These are phyloP conservation scores for Westerdykella sp. DNA, from an alignment of 2,329 filamentous ascomycete genomes.

Conservation along the genomic window DNA sequence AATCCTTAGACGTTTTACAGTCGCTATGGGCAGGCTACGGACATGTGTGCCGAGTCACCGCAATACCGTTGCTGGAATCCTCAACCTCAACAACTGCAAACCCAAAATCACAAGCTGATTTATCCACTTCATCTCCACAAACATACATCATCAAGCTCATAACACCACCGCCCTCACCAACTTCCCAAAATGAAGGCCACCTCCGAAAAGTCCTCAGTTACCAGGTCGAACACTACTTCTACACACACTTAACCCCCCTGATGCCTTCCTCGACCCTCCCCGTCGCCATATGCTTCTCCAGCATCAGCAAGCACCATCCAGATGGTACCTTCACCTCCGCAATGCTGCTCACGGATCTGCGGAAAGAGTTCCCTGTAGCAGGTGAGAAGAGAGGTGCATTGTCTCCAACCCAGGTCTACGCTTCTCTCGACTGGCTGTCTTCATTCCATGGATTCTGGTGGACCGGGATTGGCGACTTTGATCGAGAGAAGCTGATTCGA, in stretches of 20 bases:
- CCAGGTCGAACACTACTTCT: constrained; percentile 62
- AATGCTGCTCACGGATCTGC: constrained; percentile 54
- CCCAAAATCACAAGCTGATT: constrained; percentile 7
- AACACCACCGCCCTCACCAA: constrained; percentile 41
- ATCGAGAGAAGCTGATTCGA: constrained; percentile 39
- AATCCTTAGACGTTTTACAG: constrained; percentile 31
- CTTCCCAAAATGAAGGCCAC: constrained; percentile 52
- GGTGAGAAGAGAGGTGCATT: constrained; percentile 50
- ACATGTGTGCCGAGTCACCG: constrained; percentile 51
- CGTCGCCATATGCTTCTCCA: constrained; percentile 47
- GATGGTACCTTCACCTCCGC: constrained; percentile 42
- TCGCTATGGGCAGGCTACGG: constrained; percentile 47
- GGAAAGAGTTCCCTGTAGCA: constrained; percentile 49
- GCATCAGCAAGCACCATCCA: constrained; percentile 38
- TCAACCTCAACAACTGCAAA: constrained; percentile 5
- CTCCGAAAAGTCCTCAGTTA: constrained; percentile 62
- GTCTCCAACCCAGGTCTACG: constrained; percentile 43
- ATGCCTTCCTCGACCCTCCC: constrained; percentile 41
- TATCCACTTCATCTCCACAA: constrained; percentile 8
- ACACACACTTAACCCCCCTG: constrained; percentile 49
- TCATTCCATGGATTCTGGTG: constrained; percentile 55
- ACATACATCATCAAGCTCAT: constrained; percentile 56
- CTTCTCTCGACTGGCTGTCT: constrained; percentile 58
- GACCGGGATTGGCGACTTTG: constrained; percentile 23
- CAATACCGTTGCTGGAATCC: constrained; percentile 17